Percentiles rank a stretch among this genome's conserved stretches.
Conservation (phyloP, 176 grass and related monocot genomes). For the Paspalum notatum region DNA sequence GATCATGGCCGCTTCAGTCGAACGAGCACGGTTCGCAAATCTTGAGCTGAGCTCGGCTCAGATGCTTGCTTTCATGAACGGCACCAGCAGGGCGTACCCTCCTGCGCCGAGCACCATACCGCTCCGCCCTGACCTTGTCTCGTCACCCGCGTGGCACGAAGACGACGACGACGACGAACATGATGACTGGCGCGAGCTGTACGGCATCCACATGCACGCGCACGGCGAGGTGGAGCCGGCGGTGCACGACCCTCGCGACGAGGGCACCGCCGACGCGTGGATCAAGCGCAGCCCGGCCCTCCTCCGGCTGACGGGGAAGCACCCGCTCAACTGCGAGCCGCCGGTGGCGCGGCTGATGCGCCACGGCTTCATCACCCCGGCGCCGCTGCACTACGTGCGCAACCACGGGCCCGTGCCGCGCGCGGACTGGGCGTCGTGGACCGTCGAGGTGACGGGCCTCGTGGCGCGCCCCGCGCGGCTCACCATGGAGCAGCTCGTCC, state of each 20-base stretch:
- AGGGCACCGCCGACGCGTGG: slow-evolving; percentile 73
- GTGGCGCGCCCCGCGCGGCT: slow-evolving; percentile 45
- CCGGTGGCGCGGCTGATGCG: slow-evolving; percentile 65
- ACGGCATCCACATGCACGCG: not conserved
- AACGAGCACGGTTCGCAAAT: too few relatives aligned
- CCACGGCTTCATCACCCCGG: slow-evolving; percentile 86
- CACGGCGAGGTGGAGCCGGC: slow-evolving; percentile 54
- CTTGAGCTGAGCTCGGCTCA: too few relatives aligned
- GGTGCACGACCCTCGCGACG: slow-evolving; percentile 63
- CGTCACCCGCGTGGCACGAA: too few relatives aligned
- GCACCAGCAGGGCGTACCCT: too few relatives aligned
- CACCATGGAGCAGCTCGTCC: slow-evolving; percentile 70
- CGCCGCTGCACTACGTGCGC: slow-evolving; percentile 84
- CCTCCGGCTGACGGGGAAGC: slow-evolving; percentile 81
- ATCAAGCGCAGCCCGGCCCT: slow-evolving; percentile 67
- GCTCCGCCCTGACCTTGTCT: too few relatives aligned
- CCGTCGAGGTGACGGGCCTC: slow-evolving; percentile 69
- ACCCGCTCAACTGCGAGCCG: slow-evolving; percentile 87
- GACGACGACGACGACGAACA: slow-evolving; percentile 32
- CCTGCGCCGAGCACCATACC: too few relatives aligned
- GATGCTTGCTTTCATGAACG: too few relatives aligned
- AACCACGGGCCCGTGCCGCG: slow-evolving; percentile 79
- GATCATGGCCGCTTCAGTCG: too few relatives aligned
- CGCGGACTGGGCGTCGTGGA: slow-evolving; percentile 65
- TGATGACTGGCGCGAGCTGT: slow-evolving; percentile 52